Percentiles rank a stretch among this genome's conserved stretches.
These are phyloP conservation scores for Ganoderma resinaceum DNA, from an alignment of 1,284 basidiomycete species.

Conservation along the genomic window DNA sequence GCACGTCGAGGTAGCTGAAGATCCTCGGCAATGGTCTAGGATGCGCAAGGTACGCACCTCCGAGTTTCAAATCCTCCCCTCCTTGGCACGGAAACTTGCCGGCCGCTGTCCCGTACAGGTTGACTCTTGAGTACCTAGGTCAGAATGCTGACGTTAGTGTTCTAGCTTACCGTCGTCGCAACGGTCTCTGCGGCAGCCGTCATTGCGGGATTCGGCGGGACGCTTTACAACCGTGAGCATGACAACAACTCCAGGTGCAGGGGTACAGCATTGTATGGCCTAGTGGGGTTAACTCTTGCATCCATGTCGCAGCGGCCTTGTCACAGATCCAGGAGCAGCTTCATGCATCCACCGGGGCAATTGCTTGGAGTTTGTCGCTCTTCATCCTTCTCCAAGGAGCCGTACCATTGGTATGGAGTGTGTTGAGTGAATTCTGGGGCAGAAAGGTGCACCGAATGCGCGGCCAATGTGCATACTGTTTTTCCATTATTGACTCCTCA, in stretches of 20 bases:
- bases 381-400: constrained; percentile 85
- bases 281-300: constrained; percentile 8
- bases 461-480: constrained; percentile 3
- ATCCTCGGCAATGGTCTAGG: constrained; percentile 79
- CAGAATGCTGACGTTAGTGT: background rate
- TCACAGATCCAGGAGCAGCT: constrained; percentile 70
- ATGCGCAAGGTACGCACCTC: constrained; percentile 62
- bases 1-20: constrained; percentile 73
- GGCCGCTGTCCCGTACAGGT: background rate
- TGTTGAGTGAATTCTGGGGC: constrained; percentile 81
- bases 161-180: constrained; percentile 59
- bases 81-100: background rate
- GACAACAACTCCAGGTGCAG: background rate
- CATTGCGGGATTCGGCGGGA: constrained; percentile 72
- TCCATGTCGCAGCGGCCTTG: constrained; percentile 56
- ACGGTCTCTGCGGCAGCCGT: constrained; percentile 69
- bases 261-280: background rate
- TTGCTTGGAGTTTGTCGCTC: constrained; percentile 77
- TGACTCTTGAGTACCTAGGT: too few species aligned
- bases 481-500: constrained; percentile 9
- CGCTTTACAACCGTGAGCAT: constrained; percentile 71
- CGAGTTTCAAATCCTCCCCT: constrained; percentile 1
- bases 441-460: constrained; percentile 62
- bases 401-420: constrained; percentile 75
- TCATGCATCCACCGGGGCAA: constrained; percentile 68